Conservation (phyloP, 164 flowering plant genomes). For the Kingdonia uniflora region DNA sequence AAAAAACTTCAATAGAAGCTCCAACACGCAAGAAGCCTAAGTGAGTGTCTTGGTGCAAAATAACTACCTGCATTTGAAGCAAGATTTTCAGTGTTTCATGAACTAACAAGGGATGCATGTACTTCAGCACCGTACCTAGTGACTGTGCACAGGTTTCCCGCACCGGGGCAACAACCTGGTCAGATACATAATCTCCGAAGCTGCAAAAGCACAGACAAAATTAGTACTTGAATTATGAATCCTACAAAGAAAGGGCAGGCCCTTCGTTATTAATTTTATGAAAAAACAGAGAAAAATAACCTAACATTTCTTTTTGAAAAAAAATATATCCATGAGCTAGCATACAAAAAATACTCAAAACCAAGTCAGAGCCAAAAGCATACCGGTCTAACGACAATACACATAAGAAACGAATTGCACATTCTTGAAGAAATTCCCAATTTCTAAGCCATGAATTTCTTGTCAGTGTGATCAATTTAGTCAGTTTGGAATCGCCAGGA, state of each 20-base stretch:
- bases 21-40: too few relatives aligned
- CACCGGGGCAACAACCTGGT: slow-evolving; percentile 99
- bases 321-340: not conserved
- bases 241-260: too few relatives aligned
- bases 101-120: slow-evolving; percentile 80
- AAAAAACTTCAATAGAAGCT: too few relatives aligned
- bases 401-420: slow-evolving; percentile 90
- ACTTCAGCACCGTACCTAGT: slow-evolving; percentile 87
- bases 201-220: slow-evolving; percentile 25
- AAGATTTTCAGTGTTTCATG: slow-evolving; percentile 68
- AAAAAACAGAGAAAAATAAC: too few relatives aligned
- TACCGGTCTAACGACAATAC: slow-evolving; percentile 89
- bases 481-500: slow-evolving; percentile 41
- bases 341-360: not conserved
- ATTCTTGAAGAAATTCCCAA: slow-evolving; percentile 91
- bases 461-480: slow-evolving; percentile 52
- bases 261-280: too few relatives aligned
- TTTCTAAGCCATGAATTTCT: slow-evolving; percentile 74
- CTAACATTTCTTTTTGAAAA: too few relatives aligned
- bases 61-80: slow-evolving; percentile 90
- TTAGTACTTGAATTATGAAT: too few relatives aligned
- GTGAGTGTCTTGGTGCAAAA: slow-evolving; percentile 8
- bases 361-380: slow-evolving; percentile 13
- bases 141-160: slow-evolving; percentile 99
- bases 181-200: slow-evolving; percentile 98